A percentile compares a stretch with the other conserved stretches of the same genome.
Conservation (phyloP, 2,329 filamentous ascomycete species). For the Colletotrichum abscissum region DNA sequence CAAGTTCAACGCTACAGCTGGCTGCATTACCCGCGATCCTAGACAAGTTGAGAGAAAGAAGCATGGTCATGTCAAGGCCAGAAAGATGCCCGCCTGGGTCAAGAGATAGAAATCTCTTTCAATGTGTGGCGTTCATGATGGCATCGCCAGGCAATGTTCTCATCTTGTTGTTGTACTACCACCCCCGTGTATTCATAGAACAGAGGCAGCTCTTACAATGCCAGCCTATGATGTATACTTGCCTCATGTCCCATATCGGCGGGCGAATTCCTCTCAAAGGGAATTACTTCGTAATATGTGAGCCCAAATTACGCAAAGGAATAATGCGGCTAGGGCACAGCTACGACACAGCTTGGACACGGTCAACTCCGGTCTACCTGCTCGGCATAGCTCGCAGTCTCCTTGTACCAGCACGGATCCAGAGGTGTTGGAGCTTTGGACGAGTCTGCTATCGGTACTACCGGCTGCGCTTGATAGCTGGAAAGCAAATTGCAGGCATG, state of each 20-base stretch:
- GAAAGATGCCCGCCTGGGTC: constrained; percentile 99
- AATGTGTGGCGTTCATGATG: background rate
- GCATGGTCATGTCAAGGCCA: constrained; percentile 92
- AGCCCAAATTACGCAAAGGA: background rate
- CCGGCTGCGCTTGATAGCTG: background rate
- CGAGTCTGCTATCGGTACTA: background rate
- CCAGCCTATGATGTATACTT: constrained; percentile 30
- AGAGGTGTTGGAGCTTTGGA: background rate
- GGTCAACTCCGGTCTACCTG: background rate
- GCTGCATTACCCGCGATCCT: constrained; percentile 89
- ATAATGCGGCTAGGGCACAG: background rate
- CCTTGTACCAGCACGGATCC: background rate
- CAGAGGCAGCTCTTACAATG: constrained; percentile 27
- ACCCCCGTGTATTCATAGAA: constrained; percentile 35
- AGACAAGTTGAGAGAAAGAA: constrained; percentile 98
- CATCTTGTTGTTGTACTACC: constrained; percentile 26
- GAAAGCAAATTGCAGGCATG: background rate
- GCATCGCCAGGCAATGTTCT: background rate
- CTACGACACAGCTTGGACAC: background rate
- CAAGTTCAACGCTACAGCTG: constrained; percentile 70
- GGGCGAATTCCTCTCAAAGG: background rate
- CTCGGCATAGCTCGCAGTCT: background rate
- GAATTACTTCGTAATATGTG: background rate
- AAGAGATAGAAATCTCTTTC: constrained; percentile 68
- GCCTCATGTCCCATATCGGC: background rate